Evolutionary conservation across 192 early-diverging fungal genomes (phyloP).

Genomic region (Mortierella alpina): DNA sequence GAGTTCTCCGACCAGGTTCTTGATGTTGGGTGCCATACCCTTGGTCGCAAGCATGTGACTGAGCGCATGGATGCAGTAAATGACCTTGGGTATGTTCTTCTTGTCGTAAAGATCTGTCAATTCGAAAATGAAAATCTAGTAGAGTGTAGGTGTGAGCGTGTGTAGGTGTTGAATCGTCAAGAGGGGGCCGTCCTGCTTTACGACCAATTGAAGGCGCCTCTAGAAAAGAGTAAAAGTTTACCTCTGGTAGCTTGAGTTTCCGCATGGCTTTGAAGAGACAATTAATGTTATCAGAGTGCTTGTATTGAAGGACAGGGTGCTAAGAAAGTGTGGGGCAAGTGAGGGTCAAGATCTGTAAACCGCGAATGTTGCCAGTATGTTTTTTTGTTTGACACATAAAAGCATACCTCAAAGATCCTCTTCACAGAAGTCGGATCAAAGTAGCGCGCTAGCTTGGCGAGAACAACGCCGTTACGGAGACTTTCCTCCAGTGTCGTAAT

Average conservation of each 20-base stretch:
- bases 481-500: conserved; percentile 89
- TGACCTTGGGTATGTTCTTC: conserved; percentile 99
- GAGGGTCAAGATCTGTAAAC: background rate
- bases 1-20: conserved; percentile 92
- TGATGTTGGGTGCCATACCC: conserved; percentile 88
- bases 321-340: conserved; percentile 30
- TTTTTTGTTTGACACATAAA: background rate
- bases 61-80: conserved; percentile 85
- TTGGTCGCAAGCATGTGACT: conserved; percentile 91
- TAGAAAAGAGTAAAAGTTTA: conserved; percentile 9
- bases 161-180: background rate
- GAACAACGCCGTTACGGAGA: conserved; percentile 90
- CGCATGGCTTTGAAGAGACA: conserved; percentile 86
- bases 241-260: conserved; percentile 84
- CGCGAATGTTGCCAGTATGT: background rate
- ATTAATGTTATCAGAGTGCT: conserved; percentile 99
- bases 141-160: background rate
- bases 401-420: conserved; percentile 80
- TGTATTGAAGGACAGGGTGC: conserved; percentile 87
- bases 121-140: conserved; percentile 94
- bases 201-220: too few species aligned
- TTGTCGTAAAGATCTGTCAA: conserved; percentile 97
- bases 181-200: background rate
- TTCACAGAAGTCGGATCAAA: conserved; percentile 87
- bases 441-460: conserved; percentile 89